phyloP scores from a whole-genome alignment of 495 filamentous ascomycete species.

The Collariella sp. region DNA sequence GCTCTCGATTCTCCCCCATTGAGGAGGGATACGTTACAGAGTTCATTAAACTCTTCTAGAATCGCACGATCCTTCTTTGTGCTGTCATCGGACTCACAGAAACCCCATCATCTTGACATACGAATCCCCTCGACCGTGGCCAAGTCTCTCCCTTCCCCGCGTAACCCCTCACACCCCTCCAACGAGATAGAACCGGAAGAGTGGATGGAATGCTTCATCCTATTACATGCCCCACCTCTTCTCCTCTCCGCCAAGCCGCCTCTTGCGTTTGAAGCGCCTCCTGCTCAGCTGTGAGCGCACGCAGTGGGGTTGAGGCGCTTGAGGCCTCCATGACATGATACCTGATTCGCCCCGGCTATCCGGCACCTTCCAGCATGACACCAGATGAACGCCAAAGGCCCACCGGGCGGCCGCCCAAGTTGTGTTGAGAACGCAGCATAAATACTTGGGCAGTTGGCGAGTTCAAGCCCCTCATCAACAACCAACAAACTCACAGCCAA shows the following conservation, averaged over 20 bases:
- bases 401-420: not conserved
- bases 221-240: not conserved
- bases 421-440: constrained; percentile 1
- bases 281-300: not conserved
- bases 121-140: too few species aligned
- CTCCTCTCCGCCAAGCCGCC: constrained; percentile 11
- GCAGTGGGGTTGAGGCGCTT: not conserved
- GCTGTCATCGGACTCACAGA: too few species aligned
- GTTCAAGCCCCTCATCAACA: not conserved
- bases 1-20: too few species aligned
- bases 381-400: not conserved
- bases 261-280: not conserved
- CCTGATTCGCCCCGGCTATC: not conserved
- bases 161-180: not conserved
- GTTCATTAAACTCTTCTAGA: too few species aligned
- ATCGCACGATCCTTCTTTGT: too few species aligned
- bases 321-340: not conserved
- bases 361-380: not conserved
- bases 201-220: not conserved
- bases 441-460: not conserved
- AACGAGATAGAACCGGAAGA: too few species aligned
- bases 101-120: too few species aligned
- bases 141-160: not conserved
- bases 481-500: not conserved
- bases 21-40: too few species aligned